Conservation (phyloP, 192 early-diverging fungal species). For the Chytriomyces sp. region DNA sequence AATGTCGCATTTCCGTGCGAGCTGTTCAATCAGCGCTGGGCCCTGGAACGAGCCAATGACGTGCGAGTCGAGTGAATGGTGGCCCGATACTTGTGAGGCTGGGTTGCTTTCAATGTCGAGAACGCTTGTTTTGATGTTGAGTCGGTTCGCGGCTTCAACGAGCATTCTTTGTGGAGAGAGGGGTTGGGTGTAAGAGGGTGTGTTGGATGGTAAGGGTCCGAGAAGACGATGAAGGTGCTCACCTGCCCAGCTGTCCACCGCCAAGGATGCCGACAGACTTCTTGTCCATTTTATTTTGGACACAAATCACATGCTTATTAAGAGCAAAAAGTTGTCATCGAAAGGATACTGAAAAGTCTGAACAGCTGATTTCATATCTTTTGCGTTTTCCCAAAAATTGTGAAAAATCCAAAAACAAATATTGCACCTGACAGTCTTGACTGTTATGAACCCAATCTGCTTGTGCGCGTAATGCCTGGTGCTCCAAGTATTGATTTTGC, state of each 20-base stretch:
- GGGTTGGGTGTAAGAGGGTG: neutral
- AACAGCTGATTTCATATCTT: too few relatives aligned
- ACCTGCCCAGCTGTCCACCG: constrained; percentile 96
- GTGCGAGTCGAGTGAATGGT: constrained; percentile 62
- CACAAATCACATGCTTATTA: too few relatives aligned
- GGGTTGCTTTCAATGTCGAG: constrained; percentile 80
- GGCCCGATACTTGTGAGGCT: constrained; percentile 85
- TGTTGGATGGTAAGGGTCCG: neutral
- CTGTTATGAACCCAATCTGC: too few relatives aligned
- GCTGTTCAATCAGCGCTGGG: constrained; percentile 70
- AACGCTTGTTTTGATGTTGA: constrained; percentile 59
- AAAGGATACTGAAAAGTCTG: too few relatives aligned
- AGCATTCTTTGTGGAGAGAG: constrained; percentile 75
- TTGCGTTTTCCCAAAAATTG: too few relatives aligned
- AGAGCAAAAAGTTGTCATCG: too few relatives aligned
- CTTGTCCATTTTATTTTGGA: constrained; percentile 37
- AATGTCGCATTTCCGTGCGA: constrained; percentile 77
- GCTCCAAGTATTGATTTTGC: too few relatives aligned
- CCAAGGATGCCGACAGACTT: constrained; percentile 61
- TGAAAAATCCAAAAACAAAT: too few relatives aligned
- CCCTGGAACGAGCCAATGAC: constrained; percentile 87
- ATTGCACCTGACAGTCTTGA: too few relatives aligned
- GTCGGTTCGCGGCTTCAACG: constrained; percentile 90
- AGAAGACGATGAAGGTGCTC: neutral
- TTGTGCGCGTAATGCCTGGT: too few relatives aligned